Conservation (phyloP, 140 eudicot genomes). For the Erigeron philadelphicus region DNA sequence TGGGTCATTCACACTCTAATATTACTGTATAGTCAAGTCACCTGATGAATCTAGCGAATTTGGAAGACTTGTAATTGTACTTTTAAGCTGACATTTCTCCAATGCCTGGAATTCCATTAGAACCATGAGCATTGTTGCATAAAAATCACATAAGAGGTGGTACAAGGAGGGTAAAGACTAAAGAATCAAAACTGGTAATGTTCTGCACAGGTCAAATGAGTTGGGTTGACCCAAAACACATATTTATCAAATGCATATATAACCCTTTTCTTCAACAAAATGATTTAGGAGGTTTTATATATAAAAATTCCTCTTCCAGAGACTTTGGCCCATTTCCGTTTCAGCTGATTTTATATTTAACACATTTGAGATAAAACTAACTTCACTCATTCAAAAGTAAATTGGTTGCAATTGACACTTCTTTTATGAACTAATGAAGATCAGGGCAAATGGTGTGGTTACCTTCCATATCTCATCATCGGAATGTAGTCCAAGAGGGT, state of each 20-base stretch:
- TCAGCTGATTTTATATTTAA: background rate
- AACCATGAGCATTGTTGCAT: background rate
- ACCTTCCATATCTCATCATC: conserved; percentile 90
- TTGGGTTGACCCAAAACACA: background rate
- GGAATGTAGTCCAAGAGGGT: conserved; percentile 67
- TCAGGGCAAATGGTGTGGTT: background rate
- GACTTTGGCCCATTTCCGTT: background rate
- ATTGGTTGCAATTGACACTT: background rate
- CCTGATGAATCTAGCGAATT: conserved; percentile 70
- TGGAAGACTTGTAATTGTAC: conserved; percentile 57
- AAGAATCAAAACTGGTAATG: no score
- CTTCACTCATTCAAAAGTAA: background rate
- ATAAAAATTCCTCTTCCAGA: no score
- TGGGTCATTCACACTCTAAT: background rate
- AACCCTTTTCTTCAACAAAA: no score
- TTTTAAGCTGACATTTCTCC: conserved; percentile 81
- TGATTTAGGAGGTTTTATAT: background rate
- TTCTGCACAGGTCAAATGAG: background rate
- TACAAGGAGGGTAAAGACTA: background rate
- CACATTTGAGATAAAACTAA: background rate
- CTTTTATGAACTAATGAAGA: background rate
- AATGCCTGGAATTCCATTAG: conserved; percentile 45
- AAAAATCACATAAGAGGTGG: background rate
- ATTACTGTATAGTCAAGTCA: conserved; percentile 16
- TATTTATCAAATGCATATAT: no score